A percentile compares a stretch with the other conserved stretches of the same genome.
Conservation (phyloP, 2,329 filamentous ascomycete species). For the Didymella pinodella region DNA sequence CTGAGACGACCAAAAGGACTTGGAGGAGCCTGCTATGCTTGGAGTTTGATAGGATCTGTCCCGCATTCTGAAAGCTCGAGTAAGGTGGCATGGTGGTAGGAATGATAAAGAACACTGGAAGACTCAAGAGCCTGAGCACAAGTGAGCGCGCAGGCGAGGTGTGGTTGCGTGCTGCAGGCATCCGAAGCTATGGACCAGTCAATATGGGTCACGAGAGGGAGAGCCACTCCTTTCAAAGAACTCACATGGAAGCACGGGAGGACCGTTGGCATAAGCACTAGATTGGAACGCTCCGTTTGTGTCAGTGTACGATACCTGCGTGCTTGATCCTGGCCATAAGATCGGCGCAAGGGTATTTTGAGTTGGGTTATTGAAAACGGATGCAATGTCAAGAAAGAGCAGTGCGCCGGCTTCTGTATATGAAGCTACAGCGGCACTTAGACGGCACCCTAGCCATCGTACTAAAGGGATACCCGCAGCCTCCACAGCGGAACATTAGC, state of each 20-base stretch:
- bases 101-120: constrained; percentile 23
- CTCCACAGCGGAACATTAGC: constrained; percentile 6
- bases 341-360: constrained; percentile 46
- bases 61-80: neutral
- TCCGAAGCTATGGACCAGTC: constrained; percentile 41
- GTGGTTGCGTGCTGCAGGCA: constrained; percentile 41
- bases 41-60: neutral
- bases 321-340: constrained; percentile 32
- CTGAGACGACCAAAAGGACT: neutral
- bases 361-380: constrained; percentile 26
- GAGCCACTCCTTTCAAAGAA: constrained; percentile 44
- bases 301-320: constrained; percentile 38
- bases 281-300: constrained; percentile 32
- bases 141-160: constrained; percentile 37
- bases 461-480: constrained; percentile 11
- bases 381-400: constrained; percentile 29
- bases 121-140: constrained; percentile 26
- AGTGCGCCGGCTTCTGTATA: constrained; percentile 19
- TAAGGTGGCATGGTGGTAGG: constrained; percentile 44
- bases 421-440: constrained; percentile 17
- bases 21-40: neutral
- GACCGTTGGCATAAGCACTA: constrained; percentile 50
- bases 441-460: constrained; percentile 13
- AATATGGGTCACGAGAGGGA: constrained; percentile 30
- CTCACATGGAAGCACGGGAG: constrained; percentile 43